Percentiles rank a stretch among this genome's conserved stretches.
Conservation (phyloP, 352 stramenopile species). For the Pythium sp. region DNA sequence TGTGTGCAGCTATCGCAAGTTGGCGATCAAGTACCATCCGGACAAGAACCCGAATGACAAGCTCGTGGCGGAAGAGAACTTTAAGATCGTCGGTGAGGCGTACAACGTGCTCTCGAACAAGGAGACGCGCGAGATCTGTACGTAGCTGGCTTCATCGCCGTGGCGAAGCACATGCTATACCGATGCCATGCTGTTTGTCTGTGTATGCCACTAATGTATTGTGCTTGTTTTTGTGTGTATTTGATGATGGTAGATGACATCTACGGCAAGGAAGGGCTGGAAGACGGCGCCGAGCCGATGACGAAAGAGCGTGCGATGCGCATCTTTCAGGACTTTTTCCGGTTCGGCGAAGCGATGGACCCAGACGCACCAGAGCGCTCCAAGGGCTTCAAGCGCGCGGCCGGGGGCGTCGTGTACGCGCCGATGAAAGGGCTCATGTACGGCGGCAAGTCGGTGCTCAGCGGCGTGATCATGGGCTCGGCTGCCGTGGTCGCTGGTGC, state of each 20-base stretch:
- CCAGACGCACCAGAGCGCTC: slow-evolving; percentile 70
- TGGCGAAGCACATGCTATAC: not conserved
- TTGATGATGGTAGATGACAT: slow-evolving; percentile 74
- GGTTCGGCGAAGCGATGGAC: slow-evolving; percentile 83
- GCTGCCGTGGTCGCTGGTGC: slow-evolving; percentile 71
- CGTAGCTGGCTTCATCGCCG: slow-evolving; percentile 5
- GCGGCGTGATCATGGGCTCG: slow-evolving; percentile 83
- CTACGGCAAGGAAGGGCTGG: slow-evolving; percentile 91
- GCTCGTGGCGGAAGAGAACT: slow-evolving; percentile 87
- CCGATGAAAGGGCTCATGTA: slow-evolving; percentile 81
- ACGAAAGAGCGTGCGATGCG: slow-evolving; percentile 78
- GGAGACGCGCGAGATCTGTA: slow-evolving; percentile 89
- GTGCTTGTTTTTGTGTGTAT: not conserved
- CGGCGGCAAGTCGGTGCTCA: slow-evolving; percentile 78
- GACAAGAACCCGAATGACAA: slow-evolving; percentile 90
- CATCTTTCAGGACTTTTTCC: slow-evolving; percentile 88
- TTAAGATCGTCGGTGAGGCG: slow-evolving; percentile 92
- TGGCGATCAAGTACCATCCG: slow-evolving; percentile 92
- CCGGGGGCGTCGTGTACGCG: slow-evolving; percentile 78
- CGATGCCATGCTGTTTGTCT: not conserved
- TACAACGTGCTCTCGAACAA: slow-evolving; percentile 93
- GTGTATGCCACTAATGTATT: not conserved
- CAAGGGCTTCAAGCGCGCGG: slow-evolving; percentile 76
- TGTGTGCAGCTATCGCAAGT: slow-evolving; percentile 78
- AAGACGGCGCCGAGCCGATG: slow-evolving; percentile 81